A percentile compares a stretch with the other conserved stretches of the same genome.
Evolutionary conservation across 352 stramenopile species (phyloP).

Genomic region (Phytopythium mirpurense): DNA sequence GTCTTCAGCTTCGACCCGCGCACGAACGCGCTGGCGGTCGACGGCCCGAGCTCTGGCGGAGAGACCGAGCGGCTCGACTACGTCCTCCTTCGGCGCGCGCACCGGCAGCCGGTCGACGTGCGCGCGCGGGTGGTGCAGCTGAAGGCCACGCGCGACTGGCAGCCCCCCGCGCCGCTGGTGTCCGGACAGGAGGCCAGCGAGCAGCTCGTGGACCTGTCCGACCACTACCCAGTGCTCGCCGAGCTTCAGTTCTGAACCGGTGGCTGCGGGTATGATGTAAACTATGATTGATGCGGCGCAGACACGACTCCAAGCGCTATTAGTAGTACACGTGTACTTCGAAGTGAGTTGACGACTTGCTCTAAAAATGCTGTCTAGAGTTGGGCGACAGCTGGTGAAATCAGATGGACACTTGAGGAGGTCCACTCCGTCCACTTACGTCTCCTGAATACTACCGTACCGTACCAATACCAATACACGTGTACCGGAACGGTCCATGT

Average conservation of each 20-base stretch:
- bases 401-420: too few relatives aligned
- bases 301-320: too few relatives aligned
- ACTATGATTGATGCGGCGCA: too few relatives aligned
- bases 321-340: too few relatives aligned
- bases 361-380: too few relatives aligned
- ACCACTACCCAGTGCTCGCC: slow-evolving; percentile 60
- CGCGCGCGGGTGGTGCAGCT: slow-evolving; percentile 41
- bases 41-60: slow-evolving; percentile 50
- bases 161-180: slow-evolving; percentile 2
- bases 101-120: slow-evolving; percentile 23
- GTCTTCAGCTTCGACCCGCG: slow-evolving; percentile 60
- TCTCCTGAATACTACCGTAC: too few relatives aligned
- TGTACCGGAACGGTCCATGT: too few relatives aligned
- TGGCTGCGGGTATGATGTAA: too few relatives aligned
- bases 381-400: too few relatives aligned
- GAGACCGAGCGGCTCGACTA: slow-evolving; percentile 60
- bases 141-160: slow-evolving; percentile 46
- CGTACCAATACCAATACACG: too few relatives aligned
- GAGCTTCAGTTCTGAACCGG: slow-evolving; percentile 49
- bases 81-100: slow-evolving; percentile 31
- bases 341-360: too few relatives aligned
- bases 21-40: slow-evolving; percentile 53
- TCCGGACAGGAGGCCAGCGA: slow-evolving; percentile 12
- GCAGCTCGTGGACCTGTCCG: slow-evolving; percentile 51
- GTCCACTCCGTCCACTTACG: too few relatives aligned